Percentiles rank a stretch among this genome's conserved stretches.
These are phyloP conservation scores for Allomyces macrogynus DNA, from an alignment of 192 early-diverging fungal genomes.

Conservation along the genomic window DNA sequence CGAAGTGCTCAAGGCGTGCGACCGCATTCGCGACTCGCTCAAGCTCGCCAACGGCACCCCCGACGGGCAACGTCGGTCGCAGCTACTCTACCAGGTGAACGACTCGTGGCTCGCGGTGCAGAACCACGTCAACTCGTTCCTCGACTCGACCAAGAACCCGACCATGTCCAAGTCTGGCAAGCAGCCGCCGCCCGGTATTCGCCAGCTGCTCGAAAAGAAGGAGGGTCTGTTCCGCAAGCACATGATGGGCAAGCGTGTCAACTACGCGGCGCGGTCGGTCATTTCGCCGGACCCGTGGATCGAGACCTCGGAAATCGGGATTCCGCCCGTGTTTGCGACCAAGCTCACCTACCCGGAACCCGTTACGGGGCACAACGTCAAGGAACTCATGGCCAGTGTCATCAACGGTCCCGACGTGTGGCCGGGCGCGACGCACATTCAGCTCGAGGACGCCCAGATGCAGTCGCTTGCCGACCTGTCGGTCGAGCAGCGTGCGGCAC, in stretches of 20 bases:
- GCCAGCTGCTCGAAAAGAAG: conserved; percentile 96
- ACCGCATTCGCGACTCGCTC: conserved; percentile 25
- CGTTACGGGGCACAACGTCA: conserved; percentile 86
- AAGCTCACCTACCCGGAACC: conserved; percentile 95
- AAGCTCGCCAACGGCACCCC: conserved; percentile 9
- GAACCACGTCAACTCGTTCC: conserved; percentile 72
- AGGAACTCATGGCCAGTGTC: conserved; percentile 71
- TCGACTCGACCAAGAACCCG: conserved; percentile 82
- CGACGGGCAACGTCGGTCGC: conserved; percentile 7
- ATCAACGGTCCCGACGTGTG: conserved; percentile 88
- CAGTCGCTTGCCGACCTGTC: conserved; percentile 58
- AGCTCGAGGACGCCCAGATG: conserved; percentile 86
- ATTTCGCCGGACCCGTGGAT: conserved; percentile 96
- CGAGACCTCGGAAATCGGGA: conserved; percentile 92
- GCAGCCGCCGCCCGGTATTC: conserved; percentile 65
- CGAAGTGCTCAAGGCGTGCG: conserved; percentile 63
- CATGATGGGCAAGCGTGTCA: conserved; percentile 99
- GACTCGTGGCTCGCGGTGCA: conserved; percentile 59
- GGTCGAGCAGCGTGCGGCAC: conserved; percentile 69
- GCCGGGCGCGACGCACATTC: conserved; percentile 89
- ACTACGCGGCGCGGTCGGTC: conserved; percentile 92
- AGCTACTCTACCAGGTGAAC: conserved; percentile 22
- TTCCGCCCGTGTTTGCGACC: conserved; percentile 86
- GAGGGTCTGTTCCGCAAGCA: conserved; percentile 97
- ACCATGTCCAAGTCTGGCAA: conserved; percentile 31